Evolutionary conservation across 441 rosid genomes (phyloP), one percentile per base, ranked within the genome.

Genomic region (Erodium trifolium): DNA sequence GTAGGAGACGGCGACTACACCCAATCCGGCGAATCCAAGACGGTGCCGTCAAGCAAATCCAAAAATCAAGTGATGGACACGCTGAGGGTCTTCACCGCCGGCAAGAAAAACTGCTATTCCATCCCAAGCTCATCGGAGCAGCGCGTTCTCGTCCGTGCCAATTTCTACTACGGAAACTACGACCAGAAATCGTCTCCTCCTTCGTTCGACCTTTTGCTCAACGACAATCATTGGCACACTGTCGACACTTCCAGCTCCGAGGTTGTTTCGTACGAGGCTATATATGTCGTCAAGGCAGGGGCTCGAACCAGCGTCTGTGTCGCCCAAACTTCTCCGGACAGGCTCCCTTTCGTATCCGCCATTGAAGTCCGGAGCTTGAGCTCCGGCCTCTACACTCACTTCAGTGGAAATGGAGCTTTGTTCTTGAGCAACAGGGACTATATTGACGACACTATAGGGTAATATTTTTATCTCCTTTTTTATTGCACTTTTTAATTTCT

Each of bases 151-250:
- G 82, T 87, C 29, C 78, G 82, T 0, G 84, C 84, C 0, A 77
- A 73, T 53, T 85, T 85, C 67, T 75, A 45, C 57, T 87, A 85
- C 14, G 87, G 87, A 11, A 70, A 87, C 43, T 87, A 89, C 31
- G 92, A 89, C 67, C 9, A 18, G 6, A 80, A 81, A 13, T 55
- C 67, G n/a, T 49, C 73, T 14, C 85, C 90, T 55, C 87, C 90
- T 0, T 60, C 51, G 0, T 89, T 89, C 27, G 87, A 81, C 71
- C 76, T 89, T 3, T 82, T 78, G 10, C 76, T 83, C 37, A 86
- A 87, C 39, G 90, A 86, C 3, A 87, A 82, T 59, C 43, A 76
- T 11, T 85, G 87, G 89, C 66, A 11, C 35, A 78, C 78, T 0
- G 80, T 84, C 11, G 55, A 73, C 49, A 83, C 87, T 29, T 76